Base-by-base conservation (phyloP, 1,284 basidiomycete species). In the Trichosporon faecale region DNA sequence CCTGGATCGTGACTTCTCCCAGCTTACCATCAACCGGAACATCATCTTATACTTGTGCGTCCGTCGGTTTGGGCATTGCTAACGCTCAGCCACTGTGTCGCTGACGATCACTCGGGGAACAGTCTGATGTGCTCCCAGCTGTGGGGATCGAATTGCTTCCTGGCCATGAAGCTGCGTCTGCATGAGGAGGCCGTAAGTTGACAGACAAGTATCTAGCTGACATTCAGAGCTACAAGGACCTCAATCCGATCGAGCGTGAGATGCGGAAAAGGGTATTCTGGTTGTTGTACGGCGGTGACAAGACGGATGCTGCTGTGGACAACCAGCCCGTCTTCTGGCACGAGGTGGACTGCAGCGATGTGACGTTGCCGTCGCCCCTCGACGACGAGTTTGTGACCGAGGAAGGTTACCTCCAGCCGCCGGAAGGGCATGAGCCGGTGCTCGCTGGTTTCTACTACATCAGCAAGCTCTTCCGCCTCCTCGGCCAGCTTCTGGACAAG, bases 401-500 rank as follows among this genome's bases (percentile, higher is more conserved):
- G 65, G 89, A 87, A 74, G 89, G 89, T 70, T 92, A 93, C 81
- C 85, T 92, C 52, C 89, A 90, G 33, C 92, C 93, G 78, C 92
- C 92, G 11, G 88, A 89, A 76, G 91, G 90, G 74, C 91, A 90
- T 84, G 92, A 91, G 9, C 90, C 92, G 11, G 85, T 93, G 70
- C 89, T 94, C 16, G 91, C 90, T 25, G 93, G 93, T 18, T 87
- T 94, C 65, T 93, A 93, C 83, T 93, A 93, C 79, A 92, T 87
- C 75, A 91, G 90, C 68, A 88, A 92, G 76, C 91, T 94, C 72
- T 94, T 93, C 78, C 66, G 75, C 11, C 63, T 80, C 8, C 75
- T 77, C 12, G 78, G 82, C 37, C 76, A 78, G 66, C 66, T 80
- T 8, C 72, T 80, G 3, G 77, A 78, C 40, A 81, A 78, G 68